These are phyloP conservation scores for Mucor plumbeus DNA, from an alignment of 371 early-diverging fungal genomes.

Conservation along the genomic window DNA sequence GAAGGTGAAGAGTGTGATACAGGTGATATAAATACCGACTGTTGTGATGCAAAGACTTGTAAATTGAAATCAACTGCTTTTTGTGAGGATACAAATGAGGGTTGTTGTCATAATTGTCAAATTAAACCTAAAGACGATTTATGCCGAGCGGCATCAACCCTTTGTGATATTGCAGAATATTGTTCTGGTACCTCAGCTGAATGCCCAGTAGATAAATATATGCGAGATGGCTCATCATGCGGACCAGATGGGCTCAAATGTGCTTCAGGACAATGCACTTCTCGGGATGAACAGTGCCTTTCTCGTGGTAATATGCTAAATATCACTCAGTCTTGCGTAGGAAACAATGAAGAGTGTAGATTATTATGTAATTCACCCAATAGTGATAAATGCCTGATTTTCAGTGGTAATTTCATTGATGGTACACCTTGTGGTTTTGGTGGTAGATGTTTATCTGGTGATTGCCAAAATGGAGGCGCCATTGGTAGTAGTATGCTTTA, in stretches of 20 bases:
- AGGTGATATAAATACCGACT: constrained; percentile 74
- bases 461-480: constrained; percentile 31
- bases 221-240: constrained; percentile 75
- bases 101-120: constrained; percentile 84
- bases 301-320: constrained; percentile 54
- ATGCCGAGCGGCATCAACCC: constrained; percentile 77
- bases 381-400: constrained; percentile 61
- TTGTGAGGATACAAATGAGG: constrained; percentile 83
- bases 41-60: constrained; percentile 86
- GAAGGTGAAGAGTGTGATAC: constrained; percentile 94
- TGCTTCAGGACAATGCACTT: constrained; percentile 91
- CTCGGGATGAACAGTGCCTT: constrained; percentile 81
- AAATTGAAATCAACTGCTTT: constrained; percentile 77
- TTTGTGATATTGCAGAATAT: constrained; percentile 83
- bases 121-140: constrained; percentile 61
- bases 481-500: constrained; percentile 23
- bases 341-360: constrained; percentile 62
- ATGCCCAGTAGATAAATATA: constrained; percentile 79
- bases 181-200: constrained; percentile 77
- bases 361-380: constrained; percentile 70
- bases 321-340: constrained; percentile 52
- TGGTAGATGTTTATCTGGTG: constrained; percentile 62
- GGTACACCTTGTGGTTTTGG: constrained; percentile 88
- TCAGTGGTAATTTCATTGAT: constrained; percentile 84
- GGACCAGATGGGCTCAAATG: constrained; percentile 61